Evolutionary conservation across 768 basidiomycete species (phyloP).

Genomic region (Russula compacta): DNA sequence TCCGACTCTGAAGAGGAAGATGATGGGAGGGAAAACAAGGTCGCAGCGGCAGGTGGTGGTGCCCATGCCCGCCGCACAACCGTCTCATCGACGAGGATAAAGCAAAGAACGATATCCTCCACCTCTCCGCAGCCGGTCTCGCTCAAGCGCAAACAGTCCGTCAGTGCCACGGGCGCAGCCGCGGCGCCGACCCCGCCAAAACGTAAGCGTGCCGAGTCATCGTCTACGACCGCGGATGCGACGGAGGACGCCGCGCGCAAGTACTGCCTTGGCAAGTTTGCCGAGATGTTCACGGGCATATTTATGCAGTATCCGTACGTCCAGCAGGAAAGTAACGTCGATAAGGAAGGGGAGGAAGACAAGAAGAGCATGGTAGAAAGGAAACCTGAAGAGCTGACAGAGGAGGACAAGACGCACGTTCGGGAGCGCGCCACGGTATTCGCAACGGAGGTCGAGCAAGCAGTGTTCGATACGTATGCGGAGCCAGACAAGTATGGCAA

Average conservation of each 20-base stretch:
- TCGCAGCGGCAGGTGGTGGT: neutral
- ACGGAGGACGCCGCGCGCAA: conserved; percentile 69
- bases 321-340: conserved; percentile 22
- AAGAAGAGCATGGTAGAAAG: neutral
- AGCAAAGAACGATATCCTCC: neutral
- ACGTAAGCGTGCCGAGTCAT: conserved; percentile 35
- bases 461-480: conserved; percentile 64
- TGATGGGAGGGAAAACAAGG: neutral
- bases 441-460: conserved; percentile 64
- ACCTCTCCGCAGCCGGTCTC: neutral
- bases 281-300: conserved; percentile 60
- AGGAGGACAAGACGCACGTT: conserved; percentile 53
- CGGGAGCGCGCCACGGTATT: conserved; percentile 49
- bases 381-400: conserved; percentile 33
- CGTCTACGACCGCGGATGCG: conserved; percentile 20
- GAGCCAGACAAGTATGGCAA: conserved; percentile 68
- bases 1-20: conserved; percentile 4
- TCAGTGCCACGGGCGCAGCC: conserved; percentile 20
- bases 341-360: neutral
- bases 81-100: conserved; percentile 12
- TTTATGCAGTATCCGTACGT: conserved; percentile 63
- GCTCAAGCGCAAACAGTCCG: conserved; percentile 47
- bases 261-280: conserved; percentile 71
- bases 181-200: conserved; percentile 36
- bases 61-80: conserved; percentile 14